Base-by-base conservation (phyloP, 306 rosid genomes). In the Rosa rugosa region DNA sequence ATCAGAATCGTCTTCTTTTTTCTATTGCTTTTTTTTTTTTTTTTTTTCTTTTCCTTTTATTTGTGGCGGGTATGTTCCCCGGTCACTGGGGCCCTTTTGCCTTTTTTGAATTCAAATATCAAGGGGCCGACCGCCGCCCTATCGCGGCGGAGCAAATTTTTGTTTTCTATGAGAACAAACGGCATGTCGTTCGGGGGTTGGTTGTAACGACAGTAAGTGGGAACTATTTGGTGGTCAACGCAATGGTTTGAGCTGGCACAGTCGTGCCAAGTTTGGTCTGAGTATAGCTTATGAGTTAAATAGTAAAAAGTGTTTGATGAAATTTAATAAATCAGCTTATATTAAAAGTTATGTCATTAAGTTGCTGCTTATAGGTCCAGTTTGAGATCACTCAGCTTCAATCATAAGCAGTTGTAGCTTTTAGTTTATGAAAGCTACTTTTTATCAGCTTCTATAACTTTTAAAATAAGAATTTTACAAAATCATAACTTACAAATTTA, bases 61-160 rank as follows among this genome's bases (percentile, higher is more conserved):
- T 53, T 23, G 76, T 56, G 72, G 84, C 63, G 72, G 80, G 77
- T 60, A 75, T 16, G 9, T 1, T 23, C 11, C 1, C 11, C 42
- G 31, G 38, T 5, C 27, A 9, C 8, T n/a, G 8, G 11, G 12
- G 23, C 67, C 77, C 66, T 3, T 8, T 0, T n/a, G n/a, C 14
- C 22, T 36, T 23, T 54, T 11, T 69, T 54, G 53, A 78, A 78
- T 57, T 78, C 56, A 57, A 56, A 54, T 27, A 22, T 1, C 38
- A 9, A 22, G 62, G 25, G 25, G 23, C 25, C 23, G 59, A 0
- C 5, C 31, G 2, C 63, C 27, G 13, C 4, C 31, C 8, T 5
- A 51, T 51, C 57, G 6, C 66, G 66, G 14, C 67, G 40, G 67
- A 27, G 67, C 3, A 4, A 4, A 4, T 50, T 23, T 23, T 10